Percentiles rank a stretch among this genome's conserved stretches.
Conservation (phyloP, 306 rosid species). For the Corylus avellana region DNA sequence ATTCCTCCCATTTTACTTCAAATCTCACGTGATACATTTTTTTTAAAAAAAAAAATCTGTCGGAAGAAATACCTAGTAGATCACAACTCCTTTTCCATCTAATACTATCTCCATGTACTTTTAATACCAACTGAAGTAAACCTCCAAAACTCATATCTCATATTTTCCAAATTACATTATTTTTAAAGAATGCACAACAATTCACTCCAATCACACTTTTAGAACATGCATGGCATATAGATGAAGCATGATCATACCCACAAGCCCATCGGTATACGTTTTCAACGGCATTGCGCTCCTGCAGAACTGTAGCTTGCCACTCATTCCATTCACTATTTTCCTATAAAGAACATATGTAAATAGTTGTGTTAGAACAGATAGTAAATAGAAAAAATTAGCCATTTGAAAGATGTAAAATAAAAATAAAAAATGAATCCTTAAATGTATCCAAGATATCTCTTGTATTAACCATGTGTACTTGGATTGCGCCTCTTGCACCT, state of each 20-base stretch:
- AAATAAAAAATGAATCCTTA: not conserved
- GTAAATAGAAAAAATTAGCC: not conserved
- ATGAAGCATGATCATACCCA: conserved; percentile 62
- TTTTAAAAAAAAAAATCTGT: not conserved
- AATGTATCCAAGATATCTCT: not conserved
- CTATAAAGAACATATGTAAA: conserved; percentile 44
- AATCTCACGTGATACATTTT: not conserved
- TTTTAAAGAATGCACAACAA: not conserved
- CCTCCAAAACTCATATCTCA: not conserved
- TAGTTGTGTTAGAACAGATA: not conserved
- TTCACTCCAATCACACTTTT: not conserved
- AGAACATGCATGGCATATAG: conserved; percentile 19
- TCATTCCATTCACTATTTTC: conserved; percentile 83
- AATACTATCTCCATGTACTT: not conserved
- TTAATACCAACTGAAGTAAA: not conserved
- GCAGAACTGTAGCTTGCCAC: conserved; percentile 82
- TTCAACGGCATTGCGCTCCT: conserved; percentile 88
- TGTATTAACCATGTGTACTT: too few relatives aligned
- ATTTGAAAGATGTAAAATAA: not conserved
- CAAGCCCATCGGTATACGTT: conserved; percentile 94
- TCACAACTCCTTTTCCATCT: not conserved
- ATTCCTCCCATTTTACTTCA: not conserved
- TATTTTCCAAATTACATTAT: not conserved
- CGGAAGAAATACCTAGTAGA: not conserved
- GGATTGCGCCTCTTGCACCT: too few relatives aligned